Percentiles rank a stretch among this genome's conserved stretches.
phyloP scores from a whole-genome alignment of 2,329 filamentous ascomycete species.

The Neonectria punicea region DNA sequence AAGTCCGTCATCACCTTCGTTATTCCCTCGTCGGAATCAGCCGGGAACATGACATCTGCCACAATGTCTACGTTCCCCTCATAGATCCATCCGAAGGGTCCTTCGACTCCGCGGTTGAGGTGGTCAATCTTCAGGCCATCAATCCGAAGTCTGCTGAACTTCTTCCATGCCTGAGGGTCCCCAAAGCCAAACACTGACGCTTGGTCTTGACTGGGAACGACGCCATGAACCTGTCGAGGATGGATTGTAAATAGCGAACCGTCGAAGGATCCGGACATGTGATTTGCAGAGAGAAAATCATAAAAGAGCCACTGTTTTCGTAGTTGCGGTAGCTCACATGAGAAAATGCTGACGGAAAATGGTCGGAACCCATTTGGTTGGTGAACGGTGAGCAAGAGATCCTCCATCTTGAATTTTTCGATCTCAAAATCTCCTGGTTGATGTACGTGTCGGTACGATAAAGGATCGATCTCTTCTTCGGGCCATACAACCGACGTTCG shows the following conservation, averaged over 20 bases:
- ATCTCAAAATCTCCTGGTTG: slow-evolving; percentile 95
- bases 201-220: slow-evolving; percentile 69
- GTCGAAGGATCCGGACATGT: slow-evolving; percentile 95
- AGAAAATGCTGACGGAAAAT: slow-evolving; percentile 94
- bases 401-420: slow-evolving; percentile 95
- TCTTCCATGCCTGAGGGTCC: slow-evolving; percentile 86
- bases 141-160: slow-evolving; percentile 90
- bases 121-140: slow-evolving; percentile 96
- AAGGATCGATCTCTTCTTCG: slow-evolving; percentile 76
- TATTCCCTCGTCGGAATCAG: slow-evolving; percentile 87
- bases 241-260: slow-evolving; percentile 98
- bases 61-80: slow-evolving; percentile 98
- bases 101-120: slow-evolving; percentile 90
- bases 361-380: slow-evolving; percentile 93
- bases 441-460: slow-evolving; percentile 88
- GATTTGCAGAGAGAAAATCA: slow-evolving; percentile 93
- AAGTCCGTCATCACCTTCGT: slow-evolving; percentile 97
- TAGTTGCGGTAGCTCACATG: slow-evolving; percentile 90
- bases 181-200: slow-evolving; percentile 66
- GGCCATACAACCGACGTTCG: slow-evolving; percentile 82
- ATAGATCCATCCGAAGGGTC: slow-evolving; percentile 97
- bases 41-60: slow-evolving; percentile 93
- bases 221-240: slow-evolving; percentile 87
- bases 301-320: slow-evolving; percentile 98
- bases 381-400: slow-evolving; percentile 89